A percentile compares a stretch with the other conserved stretches of the same genome.
phyloP scores from a whole-genome alignment of 2,329 filamentous ascomycete genomes.

The Paracoccidioides brasiliensis region DNA sequence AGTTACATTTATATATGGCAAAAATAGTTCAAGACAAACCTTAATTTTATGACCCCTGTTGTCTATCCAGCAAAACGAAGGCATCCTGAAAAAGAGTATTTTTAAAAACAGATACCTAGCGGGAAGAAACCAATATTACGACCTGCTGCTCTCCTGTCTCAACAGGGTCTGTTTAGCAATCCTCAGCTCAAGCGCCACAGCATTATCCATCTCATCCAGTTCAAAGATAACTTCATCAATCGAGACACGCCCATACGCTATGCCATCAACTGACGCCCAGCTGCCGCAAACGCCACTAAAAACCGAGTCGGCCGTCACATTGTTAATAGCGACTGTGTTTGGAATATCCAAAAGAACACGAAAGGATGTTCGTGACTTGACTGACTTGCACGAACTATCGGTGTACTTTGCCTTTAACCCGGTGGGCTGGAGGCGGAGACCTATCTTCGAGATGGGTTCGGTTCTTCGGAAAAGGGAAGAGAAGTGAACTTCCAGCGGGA shows the following conservation, averaged over 20 bases:
- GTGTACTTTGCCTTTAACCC: neutral
- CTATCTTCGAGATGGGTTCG: neutral
- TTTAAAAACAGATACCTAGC: too few relatives aligned
- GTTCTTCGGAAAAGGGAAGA: neutral
- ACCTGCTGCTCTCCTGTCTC: neutral
- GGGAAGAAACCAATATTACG: neutral
- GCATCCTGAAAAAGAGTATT: too few relatives aligned
- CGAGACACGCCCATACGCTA: constrained; percentile 10
- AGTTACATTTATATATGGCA: too few relatives aligned
- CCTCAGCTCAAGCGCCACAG: constrained; percentile 44
- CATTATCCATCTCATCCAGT: constrained; percentile 11
- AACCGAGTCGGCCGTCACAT: constrained; percentile 4
- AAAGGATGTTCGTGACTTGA: constrained; percentile 4
- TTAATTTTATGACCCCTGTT: too few relatives aligned
- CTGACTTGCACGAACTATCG: neutral
- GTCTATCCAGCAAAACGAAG: too few relatives aligned
- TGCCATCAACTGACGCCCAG: constrained; percentile 16
- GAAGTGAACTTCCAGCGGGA: neutral
- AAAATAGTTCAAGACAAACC: too few relatives aligned
- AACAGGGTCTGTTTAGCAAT: neutral
- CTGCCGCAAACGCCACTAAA: constrained; percentile 15
- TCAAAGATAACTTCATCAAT: constrained; percentile 18
- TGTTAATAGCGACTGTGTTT: constrained; percentile 5
- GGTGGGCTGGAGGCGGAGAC: neutral
- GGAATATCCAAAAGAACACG: constrained; percentile 9